Base-by-base conservation (phyloP, 306 rosid genomes). In the Castanea sativa region DNA sequence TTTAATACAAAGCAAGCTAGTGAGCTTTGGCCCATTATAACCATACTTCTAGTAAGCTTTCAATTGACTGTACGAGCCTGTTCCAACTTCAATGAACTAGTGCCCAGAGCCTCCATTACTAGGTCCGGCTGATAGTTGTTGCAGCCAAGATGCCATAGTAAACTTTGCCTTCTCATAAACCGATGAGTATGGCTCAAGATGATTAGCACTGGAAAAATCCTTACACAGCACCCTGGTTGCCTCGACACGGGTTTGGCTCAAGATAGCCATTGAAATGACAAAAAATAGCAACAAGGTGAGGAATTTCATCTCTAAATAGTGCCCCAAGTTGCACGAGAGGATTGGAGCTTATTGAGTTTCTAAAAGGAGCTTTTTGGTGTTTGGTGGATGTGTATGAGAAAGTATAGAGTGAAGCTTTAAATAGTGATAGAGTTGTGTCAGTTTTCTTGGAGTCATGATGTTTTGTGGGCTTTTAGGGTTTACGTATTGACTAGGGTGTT, bases 81-180 rank as follows among this genome's bases (percentile, higher is more conserved):
- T 49, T 8, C 45, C 45, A 41, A 41, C 45, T 41, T 41, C 11
- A 13, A 32, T 33, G 53, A 5, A 9, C 2, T 20, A 88, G 77
- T 89, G 92, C 53, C 87, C 84, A 5, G 76, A 41, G 52, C 87
- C 85, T 35, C 23, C 20, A 41, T 38, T 64, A 27, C 87, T 84
- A 3, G 82, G 84, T 45, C 87, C 87, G 4, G 87, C 76, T 19
- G 82, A 63, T 8, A 84, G 60, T n/a, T 74, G 82, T 73, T 67
- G 33, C 69, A 84, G 82, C 87, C 82, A 84, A 55, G 63, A 56
- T 29, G 81, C 69, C 87, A 84, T 73, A 59, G 70, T 52, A 38
- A 14, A 25, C 73, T 51, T 80, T 5, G 76, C 81, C 73, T 58
- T 80, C 70, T 73, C 78, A 21, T 73, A 78, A 45, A 76, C 71